phyloP scores from a whole-genome alignment of 345 rosid species.

The Hibiscus mutabilis region DNA sequence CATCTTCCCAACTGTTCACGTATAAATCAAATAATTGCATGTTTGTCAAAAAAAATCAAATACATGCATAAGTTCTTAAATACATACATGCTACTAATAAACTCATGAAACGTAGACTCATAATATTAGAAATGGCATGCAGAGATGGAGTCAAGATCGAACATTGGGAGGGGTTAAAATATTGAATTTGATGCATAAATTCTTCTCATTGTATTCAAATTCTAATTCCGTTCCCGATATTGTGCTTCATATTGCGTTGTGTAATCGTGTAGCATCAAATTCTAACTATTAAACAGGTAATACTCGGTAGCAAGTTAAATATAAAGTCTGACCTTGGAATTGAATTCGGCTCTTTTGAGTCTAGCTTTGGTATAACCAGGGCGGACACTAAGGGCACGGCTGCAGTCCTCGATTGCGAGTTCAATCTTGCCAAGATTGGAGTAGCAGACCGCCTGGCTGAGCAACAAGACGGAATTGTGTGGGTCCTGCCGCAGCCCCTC shows the following conservation, averaged over 20 bases:
- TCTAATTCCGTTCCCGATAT: not conserved
- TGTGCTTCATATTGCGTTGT: not conserved
- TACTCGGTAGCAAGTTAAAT: not conserved
- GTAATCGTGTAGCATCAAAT: not conserved
- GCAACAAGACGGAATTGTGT: not conserved
- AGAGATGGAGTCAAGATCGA: no score
- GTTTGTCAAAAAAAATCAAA: no score
- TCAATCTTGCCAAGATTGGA: not conserved
- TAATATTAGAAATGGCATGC: not conserved
- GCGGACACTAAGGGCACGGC: not conserved
- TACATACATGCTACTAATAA: not conserved
- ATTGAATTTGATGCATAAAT: no score
- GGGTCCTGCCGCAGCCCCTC: not conserved
- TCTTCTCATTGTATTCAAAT: not conserved
- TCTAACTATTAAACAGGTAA: not conserved
- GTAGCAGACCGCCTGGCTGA: not conserved
- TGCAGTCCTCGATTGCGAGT: not conserved
- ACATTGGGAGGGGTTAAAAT: no score
- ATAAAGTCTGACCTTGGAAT: not conserved
- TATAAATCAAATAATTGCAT: not conserved
- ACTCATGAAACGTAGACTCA: not conserved
- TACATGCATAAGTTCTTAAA: not conserved
- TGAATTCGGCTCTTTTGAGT: not conserved
- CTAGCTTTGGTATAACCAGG: not conserved
- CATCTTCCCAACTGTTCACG: not conserved